Conservation (phyloP, 306 rosid species). For the Inga leiocalycina region DNA sequence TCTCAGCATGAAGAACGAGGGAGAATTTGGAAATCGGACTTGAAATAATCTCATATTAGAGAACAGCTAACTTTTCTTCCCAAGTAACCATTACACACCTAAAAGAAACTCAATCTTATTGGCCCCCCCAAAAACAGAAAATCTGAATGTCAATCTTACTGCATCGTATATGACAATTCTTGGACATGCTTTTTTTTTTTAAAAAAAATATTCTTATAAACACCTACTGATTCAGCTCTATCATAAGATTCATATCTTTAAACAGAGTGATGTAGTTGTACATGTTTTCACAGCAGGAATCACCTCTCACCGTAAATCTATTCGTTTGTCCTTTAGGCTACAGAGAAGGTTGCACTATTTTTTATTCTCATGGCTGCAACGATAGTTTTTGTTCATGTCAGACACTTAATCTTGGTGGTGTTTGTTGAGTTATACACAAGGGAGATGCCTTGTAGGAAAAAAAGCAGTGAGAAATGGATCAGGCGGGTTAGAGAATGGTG, state of each 20-base stretch:
- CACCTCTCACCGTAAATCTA: constrained; percentile 8
- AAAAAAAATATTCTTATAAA: background rate
- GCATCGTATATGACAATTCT: background rate
- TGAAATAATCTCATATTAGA: background rate
- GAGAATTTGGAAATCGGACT: background rate
- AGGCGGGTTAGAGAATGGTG: constrained; percentile 93
- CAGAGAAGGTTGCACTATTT: constrained; percentile 66
- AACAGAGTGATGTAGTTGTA: background rate
- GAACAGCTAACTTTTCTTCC: background rate
- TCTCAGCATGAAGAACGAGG: background rate
- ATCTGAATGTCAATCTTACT: background rate
- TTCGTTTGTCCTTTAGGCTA: constrained; percentile 59
- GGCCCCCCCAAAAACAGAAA: too few species aligned
- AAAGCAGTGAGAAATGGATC: constrained; percentile 59
- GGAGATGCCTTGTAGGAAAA: constrained; percentile 82
- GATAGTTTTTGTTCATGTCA: constrained; percentile 69
- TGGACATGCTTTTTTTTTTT: background rate
- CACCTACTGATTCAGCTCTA: constrained; percentile 2
- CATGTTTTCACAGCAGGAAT: background rate
- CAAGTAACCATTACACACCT: background rate
- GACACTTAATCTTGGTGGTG: constrained; percentile 50
- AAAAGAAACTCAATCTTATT: background rate
- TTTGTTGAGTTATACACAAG: constrained; percentile 77
- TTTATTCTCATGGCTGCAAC: constrained; percentile 63
- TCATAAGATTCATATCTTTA: background rate